Percentiles rank a stretch among this genome's conserved stretches.
phyloP scores from a whole-genome alignment of 73 alveolate genomes.

The Paraurostyla sp. region DNA sequence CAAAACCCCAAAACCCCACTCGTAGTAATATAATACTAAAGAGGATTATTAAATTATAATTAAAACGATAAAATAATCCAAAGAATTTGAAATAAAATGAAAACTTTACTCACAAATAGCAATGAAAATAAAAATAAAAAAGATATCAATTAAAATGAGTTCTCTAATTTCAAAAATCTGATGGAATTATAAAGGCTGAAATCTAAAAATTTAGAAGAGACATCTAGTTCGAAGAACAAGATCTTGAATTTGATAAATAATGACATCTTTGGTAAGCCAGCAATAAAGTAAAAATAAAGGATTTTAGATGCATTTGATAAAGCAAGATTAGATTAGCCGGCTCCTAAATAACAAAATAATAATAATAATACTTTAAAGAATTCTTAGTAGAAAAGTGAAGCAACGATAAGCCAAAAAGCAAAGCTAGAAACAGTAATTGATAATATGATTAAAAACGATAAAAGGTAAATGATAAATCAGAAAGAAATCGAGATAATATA shows the following conservation, averaged over 20 bases:
- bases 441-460: constrained; percentile 10
- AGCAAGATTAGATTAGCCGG: neutral
- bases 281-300: neutral
- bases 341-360: neutral
- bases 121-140: too few relatives aligned
- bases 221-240: too few relatives aligned
- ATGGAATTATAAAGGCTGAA: too few relatives aligned
- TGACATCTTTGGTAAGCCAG: neutral
- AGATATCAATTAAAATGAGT: too few relatives aligned
- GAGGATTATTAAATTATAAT: too few relatives aligned
- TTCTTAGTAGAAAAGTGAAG: neutral
- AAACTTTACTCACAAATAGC: too few relatives aligned
- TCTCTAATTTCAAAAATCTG: too few relatives aligned
- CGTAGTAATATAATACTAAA: too few relatives aligned
- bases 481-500: neutral
- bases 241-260: neutral
- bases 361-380: neutral
- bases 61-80: too few relatives aligned
- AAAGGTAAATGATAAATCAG: neutral
- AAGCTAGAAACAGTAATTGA: neutral
- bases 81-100: too few relatives aligned
- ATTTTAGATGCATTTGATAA: constrained; percentile 19
- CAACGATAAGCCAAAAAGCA: neutral
- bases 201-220: too few relatives aligned
- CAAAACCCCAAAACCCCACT: too few relatives aligned